Conservation (phyloP, 306 rosid species). For the Geum urbanum region DNA sequence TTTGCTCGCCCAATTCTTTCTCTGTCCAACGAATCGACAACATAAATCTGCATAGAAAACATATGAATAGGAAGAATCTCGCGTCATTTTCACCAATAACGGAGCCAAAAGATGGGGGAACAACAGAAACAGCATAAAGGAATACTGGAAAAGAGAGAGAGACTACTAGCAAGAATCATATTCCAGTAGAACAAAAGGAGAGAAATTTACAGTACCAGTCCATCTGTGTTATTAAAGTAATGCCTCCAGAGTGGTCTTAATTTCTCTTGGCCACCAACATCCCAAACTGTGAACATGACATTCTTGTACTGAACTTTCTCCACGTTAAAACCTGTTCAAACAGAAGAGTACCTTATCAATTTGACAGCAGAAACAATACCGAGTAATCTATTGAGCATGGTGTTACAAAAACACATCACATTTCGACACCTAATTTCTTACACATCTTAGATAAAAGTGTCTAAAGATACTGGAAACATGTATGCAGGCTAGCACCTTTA, state of each 20-base stretch:
- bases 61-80: background rate
- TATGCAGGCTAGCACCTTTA: background rate
- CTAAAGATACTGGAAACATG: background rate
- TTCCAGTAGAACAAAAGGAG: constrained; percentile 3
- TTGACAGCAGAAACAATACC: background rate
- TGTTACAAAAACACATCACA: background rate
- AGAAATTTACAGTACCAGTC: constrained; percentile 52
- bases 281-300: constrained; percentile 97
- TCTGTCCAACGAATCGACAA: constrained; percentile 86
- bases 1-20: constrained; percentile 90
- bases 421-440: background rate
- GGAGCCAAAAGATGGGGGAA: background rate
- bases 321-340: constrained; percentile 78
- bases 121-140: background rate
- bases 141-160: background rate
- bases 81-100: background rate
- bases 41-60: constrained; percentile 66
- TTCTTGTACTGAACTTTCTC: constrained; percentile 97
- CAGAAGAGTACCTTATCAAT: constrained; percentile 1
- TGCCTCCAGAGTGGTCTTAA: constrained; percentile 98
- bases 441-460: background rate
- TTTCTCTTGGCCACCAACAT: constrained; percentile 95
- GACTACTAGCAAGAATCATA: background rate
- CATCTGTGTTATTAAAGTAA: constrained; percentile 88
- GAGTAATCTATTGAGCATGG: background rate